phyloP scores from a whole-genome alignment of 306 rosid genomes.

The Fragaria vesca region DNA sequence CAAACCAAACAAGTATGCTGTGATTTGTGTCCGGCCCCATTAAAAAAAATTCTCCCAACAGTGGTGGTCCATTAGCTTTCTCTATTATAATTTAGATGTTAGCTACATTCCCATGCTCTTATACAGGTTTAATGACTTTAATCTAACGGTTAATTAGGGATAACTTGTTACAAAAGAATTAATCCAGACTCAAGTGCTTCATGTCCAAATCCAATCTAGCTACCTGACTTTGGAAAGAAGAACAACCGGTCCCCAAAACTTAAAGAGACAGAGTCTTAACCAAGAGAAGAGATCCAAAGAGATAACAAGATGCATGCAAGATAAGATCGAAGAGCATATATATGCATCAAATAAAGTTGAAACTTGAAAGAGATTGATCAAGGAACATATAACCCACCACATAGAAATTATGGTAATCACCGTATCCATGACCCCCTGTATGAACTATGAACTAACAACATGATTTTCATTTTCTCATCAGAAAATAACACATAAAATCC shows the following conservation, averaged over 20 bases:
- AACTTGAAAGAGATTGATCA: not conserved
- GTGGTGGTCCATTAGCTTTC: not conserved
- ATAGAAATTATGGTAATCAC: not conserved
- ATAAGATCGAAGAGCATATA: not conserved
- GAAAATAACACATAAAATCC: not conserved
- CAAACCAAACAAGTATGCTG: not conserved
- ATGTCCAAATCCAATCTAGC: not conserved
- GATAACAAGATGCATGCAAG: conserved; percentile 1
- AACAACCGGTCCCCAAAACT: not conserved
- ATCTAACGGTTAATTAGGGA: not conserved
- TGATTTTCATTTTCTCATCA: not conserved
- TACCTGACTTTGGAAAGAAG: not conserved
- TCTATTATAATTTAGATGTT: not conserved
- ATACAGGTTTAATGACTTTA: not conserved
- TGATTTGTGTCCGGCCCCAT: not conserved
- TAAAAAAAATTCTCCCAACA: not conserved
- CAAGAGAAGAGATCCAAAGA: not conserved
- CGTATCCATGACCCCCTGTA: not conserved
- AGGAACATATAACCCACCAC: not conserved
- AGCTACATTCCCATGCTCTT: not conserved
- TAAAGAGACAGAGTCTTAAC: not conserved
- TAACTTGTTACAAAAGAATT: not conserved
- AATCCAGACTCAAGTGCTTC: not conserved
- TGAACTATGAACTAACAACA: not conserved
- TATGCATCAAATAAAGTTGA: not conserved